These are phyloP conservation scores for Spatholobus suberectus DNA, from an alignment of 306 rosid genomes.

Conservation along the genomic window DNA sequence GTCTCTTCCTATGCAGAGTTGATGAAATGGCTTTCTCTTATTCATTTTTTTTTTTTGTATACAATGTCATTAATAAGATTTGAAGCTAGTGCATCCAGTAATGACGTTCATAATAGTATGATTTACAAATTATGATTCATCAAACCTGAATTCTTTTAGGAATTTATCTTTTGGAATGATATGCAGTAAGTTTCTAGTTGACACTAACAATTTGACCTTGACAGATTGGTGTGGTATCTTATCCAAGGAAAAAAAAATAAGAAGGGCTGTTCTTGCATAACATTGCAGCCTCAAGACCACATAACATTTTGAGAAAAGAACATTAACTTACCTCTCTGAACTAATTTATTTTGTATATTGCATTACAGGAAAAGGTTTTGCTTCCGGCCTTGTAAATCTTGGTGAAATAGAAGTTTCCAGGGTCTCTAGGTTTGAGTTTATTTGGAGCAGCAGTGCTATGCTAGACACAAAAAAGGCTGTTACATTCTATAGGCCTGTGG, in stretches of 20 bases:
- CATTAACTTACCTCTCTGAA: neutral
- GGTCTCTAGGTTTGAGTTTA: constrained; percentile 63
- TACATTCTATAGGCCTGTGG: constrained; percentile 74
- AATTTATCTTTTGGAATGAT: too few relatives aligned
- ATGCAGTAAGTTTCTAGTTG: neutral
- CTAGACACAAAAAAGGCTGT: constrained; percentile 49
- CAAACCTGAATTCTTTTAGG: constrained; percentile 25
- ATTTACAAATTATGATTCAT: constrained; percentile 22
- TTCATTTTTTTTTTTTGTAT: too few relatives aligned
- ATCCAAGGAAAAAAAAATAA: neutral
- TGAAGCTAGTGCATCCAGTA: neutral
- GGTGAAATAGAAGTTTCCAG: constrained; percentile 81
- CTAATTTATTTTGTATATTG: constrained; percentile 19
- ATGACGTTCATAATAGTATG: neutral
- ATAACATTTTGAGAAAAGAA: neutral
- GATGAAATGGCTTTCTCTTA: neutral
- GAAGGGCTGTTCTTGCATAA: neutral
- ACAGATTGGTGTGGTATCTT: constrained; percentile 11
- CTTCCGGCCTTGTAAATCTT: constrained; percentile 66
- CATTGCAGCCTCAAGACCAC: constrained; percentile 8
- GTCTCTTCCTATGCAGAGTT: neutral
- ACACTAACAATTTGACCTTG: constrained; percentile 16
- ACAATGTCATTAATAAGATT: too few relatives aligned
- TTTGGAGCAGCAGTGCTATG: constrained; percentile 60
- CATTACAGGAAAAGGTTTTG: constrained; percentile 77